These are phyloP conservation scores for Liquidambar formosana DNA, from an alignment of 164 flowering plant species.

Conservation along the genomic window DNA sequence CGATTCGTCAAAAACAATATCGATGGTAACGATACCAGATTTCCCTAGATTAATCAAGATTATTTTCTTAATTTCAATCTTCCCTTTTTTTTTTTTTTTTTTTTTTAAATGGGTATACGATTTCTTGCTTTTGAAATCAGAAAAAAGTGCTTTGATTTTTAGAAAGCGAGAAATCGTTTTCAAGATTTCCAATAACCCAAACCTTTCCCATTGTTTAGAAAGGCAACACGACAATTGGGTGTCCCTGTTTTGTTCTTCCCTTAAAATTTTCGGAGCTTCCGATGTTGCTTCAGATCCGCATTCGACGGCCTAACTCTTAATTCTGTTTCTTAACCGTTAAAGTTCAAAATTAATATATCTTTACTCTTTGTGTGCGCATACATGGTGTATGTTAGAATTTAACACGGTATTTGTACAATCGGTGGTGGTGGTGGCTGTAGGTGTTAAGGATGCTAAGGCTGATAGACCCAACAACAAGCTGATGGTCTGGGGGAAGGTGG, in stretches of 20 bases:
- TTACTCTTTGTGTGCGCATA: not conserved
- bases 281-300: not conserved
- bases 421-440: conserved; percentile 21
- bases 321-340: not conserved
- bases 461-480: conserved; percentile 41
- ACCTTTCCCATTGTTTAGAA: too few relatives aligned
- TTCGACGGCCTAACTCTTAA: not conserved
- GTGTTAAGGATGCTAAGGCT: conserved; percentile 46
- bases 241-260: too few relatives aligned
- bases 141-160: not conserved
- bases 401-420: not conserved
- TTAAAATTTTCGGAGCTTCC: not conserved
- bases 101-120: too few relatives aligned
- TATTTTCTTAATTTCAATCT: not conserved
- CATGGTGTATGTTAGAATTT: not conserved
- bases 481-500: conserved; percentile 52
- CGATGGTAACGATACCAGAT: conserved; percentile 41
- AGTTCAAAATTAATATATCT: not conserved
- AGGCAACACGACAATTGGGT: too few relatives aligned
- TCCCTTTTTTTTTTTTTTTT: not conserved
- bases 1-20: conserved; percentile 36
- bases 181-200: too few relatives aligned
- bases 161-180: too few relatives aligned
- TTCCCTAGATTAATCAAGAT: not conserved
- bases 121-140: not conserved